phyloP scores from a whole-genome alignment of 1,284 basidiomycete species.

The Leccinum pseudoinsigne region DNA sequence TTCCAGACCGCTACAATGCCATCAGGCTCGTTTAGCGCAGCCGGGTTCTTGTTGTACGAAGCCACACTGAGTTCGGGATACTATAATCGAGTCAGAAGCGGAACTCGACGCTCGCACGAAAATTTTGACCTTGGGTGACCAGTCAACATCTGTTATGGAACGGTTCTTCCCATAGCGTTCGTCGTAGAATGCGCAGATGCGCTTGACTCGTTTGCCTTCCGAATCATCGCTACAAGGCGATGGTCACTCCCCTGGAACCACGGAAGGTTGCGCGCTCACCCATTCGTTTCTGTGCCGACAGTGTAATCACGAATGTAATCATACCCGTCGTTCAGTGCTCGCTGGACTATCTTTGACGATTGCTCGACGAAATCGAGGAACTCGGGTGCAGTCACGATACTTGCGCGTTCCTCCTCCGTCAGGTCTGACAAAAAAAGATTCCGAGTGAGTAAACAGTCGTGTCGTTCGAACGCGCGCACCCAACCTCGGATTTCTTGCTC shows the following conservation, averaged over 20 bases:
- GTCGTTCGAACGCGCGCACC: constrained; percentile 10
- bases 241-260: constrained; percentile 5
- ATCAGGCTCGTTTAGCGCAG: no score
- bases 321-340: constrained; percentile 95
- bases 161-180: constrained; percentile 88
- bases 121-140: constrained; percentile 91
- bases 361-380: constrained; percentile 94
- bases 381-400: constrained; percentile 83
- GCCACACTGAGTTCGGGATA: no score
- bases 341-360: constrained; percentile 93
- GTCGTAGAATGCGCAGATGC: constrained; percentile 86
- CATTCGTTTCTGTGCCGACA: constrained; percentile 73
- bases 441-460: constrained; percentile 2
- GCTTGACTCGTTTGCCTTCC: constrained; percentile 86
- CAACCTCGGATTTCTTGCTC: constrained; percentile 79
- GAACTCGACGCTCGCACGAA: no score
- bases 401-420: constrained; percentile 79
- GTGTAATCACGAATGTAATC: constrained; percentile 97
- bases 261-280: constrained; percentile 44
- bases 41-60: no score
- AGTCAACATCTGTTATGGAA: constrained; percentile 95
- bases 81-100: no score
- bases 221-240: constrained; percentile 70
- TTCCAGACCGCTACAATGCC: no score
- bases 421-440: constrained; percentile 53